A percentile compares a stretch with the other conserved stretches of the same genome.
Evolutionary conservation across 139 green algal genomes (phyloP).

Genomic region (Edaphochlamys debaryana): DNA sequence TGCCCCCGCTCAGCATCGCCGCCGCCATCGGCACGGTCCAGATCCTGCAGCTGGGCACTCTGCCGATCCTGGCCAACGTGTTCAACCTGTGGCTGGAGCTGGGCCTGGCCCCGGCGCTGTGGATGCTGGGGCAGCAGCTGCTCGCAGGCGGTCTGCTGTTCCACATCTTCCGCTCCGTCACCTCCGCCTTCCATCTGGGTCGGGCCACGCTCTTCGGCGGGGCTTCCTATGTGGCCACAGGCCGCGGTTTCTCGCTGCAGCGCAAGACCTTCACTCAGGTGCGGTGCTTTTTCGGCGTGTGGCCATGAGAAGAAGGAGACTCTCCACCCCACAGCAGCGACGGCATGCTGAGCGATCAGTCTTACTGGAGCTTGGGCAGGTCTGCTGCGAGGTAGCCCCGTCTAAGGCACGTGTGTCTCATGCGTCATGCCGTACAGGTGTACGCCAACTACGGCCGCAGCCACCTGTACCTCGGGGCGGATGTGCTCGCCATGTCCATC

Average conservation of each 20-base stretch:
- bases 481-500: slow-evolving; percentile 60
- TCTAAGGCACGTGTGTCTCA: too few relatives aligned
- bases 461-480: slow-evolving; percentile 74
- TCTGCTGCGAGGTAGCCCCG: too few relatives aligned
- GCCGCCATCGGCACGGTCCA: slow-evolving; percentile 50
- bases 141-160: slow-evolving; percentile 68
- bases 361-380: too few relatives aligned
- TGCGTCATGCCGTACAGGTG: too few relatives aligned
- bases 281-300: too few relatives aligned
- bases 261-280: slow-evolving; percentile 71
- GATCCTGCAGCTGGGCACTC: slow-evolving; percentile 71
- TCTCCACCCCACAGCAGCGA: too few relatives aligned
- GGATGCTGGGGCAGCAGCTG: neutral
- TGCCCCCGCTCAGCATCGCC: too few relatives aligned
- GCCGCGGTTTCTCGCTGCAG: slow-evolving; percentile 77
- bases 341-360: too few relatives aligned
- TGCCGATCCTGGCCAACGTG: slow-evolving; percentile 65
- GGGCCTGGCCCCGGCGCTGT: neutral
- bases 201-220: slow-evolving; percentile 70
- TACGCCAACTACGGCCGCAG: slow-evolving; percentile 58
- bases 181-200: slow-evolving; percentile 66
- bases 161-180: slow-evolving; percentile 74
- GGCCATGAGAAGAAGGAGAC: too few relatives aligned
- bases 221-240: slow-evolving; percentile 82
- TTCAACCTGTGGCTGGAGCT: slow-evolving; percentile 55